A percentile compares a stretch with the other conserved stretches of the same genome.
Evolutionary conservation across 331 rosid species (phyloP).

Genomic region (Quercus lobata): DNA sequence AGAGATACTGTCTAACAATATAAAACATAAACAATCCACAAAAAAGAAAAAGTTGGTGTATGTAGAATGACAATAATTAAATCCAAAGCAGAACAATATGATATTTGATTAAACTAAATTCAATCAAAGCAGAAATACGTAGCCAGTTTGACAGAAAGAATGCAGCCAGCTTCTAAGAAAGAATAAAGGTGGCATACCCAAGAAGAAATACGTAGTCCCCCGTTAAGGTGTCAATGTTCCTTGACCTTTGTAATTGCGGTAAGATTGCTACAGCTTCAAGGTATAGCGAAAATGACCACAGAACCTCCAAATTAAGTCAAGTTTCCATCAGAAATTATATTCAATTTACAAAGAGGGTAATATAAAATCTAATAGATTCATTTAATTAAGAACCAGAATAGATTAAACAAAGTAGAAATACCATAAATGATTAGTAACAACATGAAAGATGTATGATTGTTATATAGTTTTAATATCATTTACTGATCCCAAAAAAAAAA

Average conservation of each 20-base stretch:
- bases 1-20: background rate
- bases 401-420: background rate
- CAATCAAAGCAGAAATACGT: no score
- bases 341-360: background rate
- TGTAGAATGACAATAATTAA: background rate
- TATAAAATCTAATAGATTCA: background rate
- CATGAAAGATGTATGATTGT: background rate
- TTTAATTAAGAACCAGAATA: background rate
- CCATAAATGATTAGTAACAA: background rate
- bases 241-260: conserved; percentile 27
- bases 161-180: background rate
- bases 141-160: background rate
- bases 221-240: conserved; percentile 27
- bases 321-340: background rate
- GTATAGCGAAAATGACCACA: conserved; percentile 31
- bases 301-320: conserved; percentile 6
- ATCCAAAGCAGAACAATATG: background rate
- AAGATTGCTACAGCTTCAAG: conserved; percentile 33
- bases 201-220: conserved; percentile 32
- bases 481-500: no score
- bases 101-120: background rate
- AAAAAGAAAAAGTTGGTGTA: background rate
- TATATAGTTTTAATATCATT: background rate
- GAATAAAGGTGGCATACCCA: conserved; percentile 20
- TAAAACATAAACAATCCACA: background rate